Base-by-base conservation (phyloP, 1,139 yeast species). In the Magnusiomyces starmeri region DNA sequence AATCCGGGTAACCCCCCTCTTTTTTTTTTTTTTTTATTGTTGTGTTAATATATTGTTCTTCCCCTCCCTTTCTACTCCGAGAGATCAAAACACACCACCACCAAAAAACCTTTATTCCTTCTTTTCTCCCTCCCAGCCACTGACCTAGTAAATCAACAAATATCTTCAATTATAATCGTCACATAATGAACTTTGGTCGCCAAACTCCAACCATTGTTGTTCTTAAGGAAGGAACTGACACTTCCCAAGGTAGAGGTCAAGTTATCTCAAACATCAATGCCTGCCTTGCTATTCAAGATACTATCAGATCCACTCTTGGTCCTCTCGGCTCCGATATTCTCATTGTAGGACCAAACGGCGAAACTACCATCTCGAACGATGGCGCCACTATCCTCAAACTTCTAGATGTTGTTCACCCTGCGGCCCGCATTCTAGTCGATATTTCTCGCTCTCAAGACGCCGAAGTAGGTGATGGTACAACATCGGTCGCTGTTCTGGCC, bases 381-480 rank as follows among this genome's bases (percentile, higher is more conserved):
- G 99, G 98, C 56, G 98, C 98, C 49, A 94, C 99, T 2, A 92
- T 92, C 61, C 75, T 92, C 68, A 88, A 85, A 68, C 76, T 90
- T 57, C 74, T 92, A 61, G 98, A 94, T 65, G 95, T 94, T 54
- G 97, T 94, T 26, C 99, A 92, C 66, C 98, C 99, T 6, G 98
- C 98, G 16, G 98, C 98, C 12, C 85, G 86, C 67, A 84, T 92
- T 68, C 74, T 92, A 60, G 98, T 92, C 51, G 99, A 92, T 68
- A 87, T 92, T 55, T 87, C 97, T 14, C 79, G 96, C 65, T 83
- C 97, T 1, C 99, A 92, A 71, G 99, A 92, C 70, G 96, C 97
- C 22, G 99, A 92, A 70, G 97, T 92, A 54, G 99, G 99, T 57
- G 99, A 92, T 69, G 99, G 99, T 60, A 92, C 99, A 42, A 92